phyloP scores from a whole-genome alignment of 108 stramenopile species.

The Cyclostephanos tholiformis region DNA sequence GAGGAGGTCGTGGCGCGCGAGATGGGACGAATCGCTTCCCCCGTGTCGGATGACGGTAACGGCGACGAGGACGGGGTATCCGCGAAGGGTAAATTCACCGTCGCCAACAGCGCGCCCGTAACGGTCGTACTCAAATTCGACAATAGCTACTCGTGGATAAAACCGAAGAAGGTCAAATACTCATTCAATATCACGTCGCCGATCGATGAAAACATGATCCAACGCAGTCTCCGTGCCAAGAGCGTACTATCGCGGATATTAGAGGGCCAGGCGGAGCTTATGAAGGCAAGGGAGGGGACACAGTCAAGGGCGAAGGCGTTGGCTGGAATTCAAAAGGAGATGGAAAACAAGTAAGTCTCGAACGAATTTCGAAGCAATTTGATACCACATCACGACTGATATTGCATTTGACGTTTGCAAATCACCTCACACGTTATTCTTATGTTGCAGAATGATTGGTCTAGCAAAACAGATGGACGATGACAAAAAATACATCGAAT shows the following conservation, averaged over 20 bases:
- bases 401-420: too few relatives aligned
- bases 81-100: slow-evolving; percentile 48
- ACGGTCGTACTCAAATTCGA: slow-evolving; percentile 39
- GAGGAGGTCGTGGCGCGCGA: slow-evolving; percentile 39
- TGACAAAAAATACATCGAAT: slow-evolving; percentile 16
- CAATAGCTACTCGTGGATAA: slow-evolving; percentile 42
- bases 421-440: not conserved
- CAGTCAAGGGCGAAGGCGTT: slow-evolving; percentile 22
- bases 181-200: slow-evolving; percentile 35
- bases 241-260: slow-evolving; percentile 22
- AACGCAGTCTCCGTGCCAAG: slow-evolving; percentile 37
- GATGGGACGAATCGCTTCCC: slow-evolving; percentile 37
- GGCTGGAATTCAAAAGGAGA: slow-evolving; percentile 28
- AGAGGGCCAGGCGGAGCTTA: slow-evolving; percentile 23
- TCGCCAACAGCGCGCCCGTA: slow-evolving; percentile 38
- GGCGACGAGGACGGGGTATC: slow-evolving; percentile 22
- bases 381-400: not conserved
- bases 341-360: slow-evolving; percentile 22
- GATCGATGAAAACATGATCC: slow-evolving; percentile 34
- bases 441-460: slow-evolving; percentile 1
- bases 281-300: slow-evolving; percentile 11
- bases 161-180: slow-evolving; percentile 38
- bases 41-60: slow-evolving; percentile 3
- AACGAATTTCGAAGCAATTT: not conserved
- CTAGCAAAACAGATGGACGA: slow-evolving; percentile 19